phyloP scores from a whole-genome alignment of 257 asterid genomes.

The Fraxinus cuspidata region DNA sequence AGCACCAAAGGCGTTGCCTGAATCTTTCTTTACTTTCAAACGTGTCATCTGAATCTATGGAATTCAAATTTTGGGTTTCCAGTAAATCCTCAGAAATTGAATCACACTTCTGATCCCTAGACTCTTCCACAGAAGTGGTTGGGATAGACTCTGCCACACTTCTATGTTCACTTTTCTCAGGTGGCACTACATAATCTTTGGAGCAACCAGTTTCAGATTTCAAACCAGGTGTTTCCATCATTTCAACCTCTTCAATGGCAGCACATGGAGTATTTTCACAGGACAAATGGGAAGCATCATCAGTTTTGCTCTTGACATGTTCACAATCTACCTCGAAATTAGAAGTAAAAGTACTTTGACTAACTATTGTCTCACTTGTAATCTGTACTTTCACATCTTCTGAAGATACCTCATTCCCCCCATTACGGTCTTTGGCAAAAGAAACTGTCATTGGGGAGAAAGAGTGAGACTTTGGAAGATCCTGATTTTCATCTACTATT shows the following conservation, averaged over 20 bases:
- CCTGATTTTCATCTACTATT: conserved; percentile 31
- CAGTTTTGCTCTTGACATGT: conserved; percentile 32
- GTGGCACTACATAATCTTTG: conserved; percentile 27
- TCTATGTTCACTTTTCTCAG: conserved; percentile 36
- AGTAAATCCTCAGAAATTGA: conserved; percentile 41
- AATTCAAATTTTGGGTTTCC: conserved; percentile 39
- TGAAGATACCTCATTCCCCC: conserved; percentile 45
- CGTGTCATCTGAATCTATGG: conserved; percentile 41
- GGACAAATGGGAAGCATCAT: conserved; percentile 14
- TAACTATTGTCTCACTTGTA: conserved; percentile 42
- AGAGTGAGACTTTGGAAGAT: conserved; percentile 32
- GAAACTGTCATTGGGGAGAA: conserved; percentile 27
- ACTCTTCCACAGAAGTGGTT: conserved; percentile 39
- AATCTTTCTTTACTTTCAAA: conserved; percentile 93
- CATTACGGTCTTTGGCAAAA: conserved; percentile 35
- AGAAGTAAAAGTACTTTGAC: conserved; percentile 32
- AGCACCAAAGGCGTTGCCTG: conserved; percentile 98
- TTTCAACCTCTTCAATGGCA: conserved; percentile 36
- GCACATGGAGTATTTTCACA: conserved; percentile 26
- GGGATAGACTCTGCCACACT: conserved; percentile 32
- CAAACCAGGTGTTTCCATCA: conserved; percentile 16
- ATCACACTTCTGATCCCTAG: conserved; percentile 29
- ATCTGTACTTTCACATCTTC: conserved; percentile 61
- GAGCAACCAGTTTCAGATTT: conserved; percentile 24
- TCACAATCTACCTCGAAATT: conserved; percentile 32